Evolutionary conservation across 805 yeast genomes (phyloP).

Genomic region (Metschnikowia corniflorae): DNA sequence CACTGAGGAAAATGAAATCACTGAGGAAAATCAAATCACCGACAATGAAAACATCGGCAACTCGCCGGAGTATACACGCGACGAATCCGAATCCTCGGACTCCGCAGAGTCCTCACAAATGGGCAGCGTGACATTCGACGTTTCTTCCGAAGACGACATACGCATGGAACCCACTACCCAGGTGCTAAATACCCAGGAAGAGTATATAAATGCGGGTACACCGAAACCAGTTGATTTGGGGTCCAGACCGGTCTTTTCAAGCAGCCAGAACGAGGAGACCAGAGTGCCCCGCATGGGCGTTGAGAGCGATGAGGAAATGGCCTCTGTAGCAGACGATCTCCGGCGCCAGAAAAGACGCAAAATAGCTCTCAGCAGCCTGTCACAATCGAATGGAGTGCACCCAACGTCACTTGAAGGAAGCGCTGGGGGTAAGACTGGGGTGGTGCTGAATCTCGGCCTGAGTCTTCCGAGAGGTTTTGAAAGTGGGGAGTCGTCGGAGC

Average conservation of each 20-base stretch:
- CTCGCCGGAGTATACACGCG: too few species aligned
- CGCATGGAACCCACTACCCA: constrained; percentile 25
- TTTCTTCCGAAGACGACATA: background rate
- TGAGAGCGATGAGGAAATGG: constrained; percentile 7
- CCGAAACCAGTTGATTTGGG: constrained; percentile 12
- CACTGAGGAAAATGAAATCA: background rate
- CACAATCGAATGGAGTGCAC: constrained; percentile 2
- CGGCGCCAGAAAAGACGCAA: constrained; percentile 20
- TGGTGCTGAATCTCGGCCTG: too few species aligned
- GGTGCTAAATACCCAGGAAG: constrained; percentile 32
- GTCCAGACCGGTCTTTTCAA: constrained; percentile 17
- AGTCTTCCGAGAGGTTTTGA: background rate
- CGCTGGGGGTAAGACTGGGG: background rate
- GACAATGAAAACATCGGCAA: too few species aligned
- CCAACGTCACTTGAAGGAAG: too few species aligned
- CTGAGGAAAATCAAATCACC: too few species aligned
- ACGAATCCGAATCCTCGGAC: too few species aligned
- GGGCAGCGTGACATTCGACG: constrained; percentile 10
- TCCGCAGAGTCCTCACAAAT: constrained; percentile 1
- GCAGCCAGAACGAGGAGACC: constrained; percentile 17
- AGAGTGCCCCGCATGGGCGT: constrained; percentile 1
- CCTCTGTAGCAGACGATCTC: constrained; percentile 22
- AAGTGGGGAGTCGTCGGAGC: constrained; percentile 17
- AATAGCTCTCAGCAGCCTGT: constrained; percentile 5
- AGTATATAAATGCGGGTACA: constrained; percentile 9